Evolutionary conservation across 2,329 filamentous ascomycete species (phyloP), one percentile per base, ranked within the genome.

Genomic region (Lasiodiplodia hormozganensis): DNA sequence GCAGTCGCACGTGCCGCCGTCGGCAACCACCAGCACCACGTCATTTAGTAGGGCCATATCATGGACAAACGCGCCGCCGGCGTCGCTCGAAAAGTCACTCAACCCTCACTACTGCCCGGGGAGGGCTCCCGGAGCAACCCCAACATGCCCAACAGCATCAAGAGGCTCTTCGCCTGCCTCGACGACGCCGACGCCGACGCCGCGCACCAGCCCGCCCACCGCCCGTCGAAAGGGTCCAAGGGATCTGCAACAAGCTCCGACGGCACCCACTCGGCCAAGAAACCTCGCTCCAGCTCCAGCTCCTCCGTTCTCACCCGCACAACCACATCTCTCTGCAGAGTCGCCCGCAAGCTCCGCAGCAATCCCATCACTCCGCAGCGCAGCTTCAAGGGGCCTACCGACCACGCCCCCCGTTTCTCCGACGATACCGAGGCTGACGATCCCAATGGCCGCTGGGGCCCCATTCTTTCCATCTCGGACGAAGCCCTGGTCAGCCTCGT

Each of bases 21-120:
- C 54, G 31, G 54, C 54, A 40, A 38, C 54, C 36, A 57, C 54
- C 54, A 40, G 54, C 54, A 57, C 54, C 54, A 57, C 54, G 54
- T 57, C 54, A 57, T 53, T 53, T 25, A 31, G 10, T 18, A 57
- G 3, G 31, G 54, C 54, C 54, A n/a, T 38, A 18, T 14, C 54
- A 21, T 31, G 16, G 7, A 2, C 34, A 21, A 21, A 56, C 21
- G 18, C 14, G n/a, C 53, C 53, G 6, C 18, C 53, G 34, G 7
- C 53, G 31, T 38, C 53, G 34, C 53, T 10, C 18, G 25, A 28
- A 16, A 23, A n/a, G 28, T 31, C 36, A 6, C 52, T 56, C 10
- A 10, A 6, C 12, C 25, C 16, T 18, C 54, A 38, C 14, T 23
- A 6, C 34, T 14, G 5, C 54, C 18, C 6, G n/a, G 36, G n/a